Conservation (phyloP, 2,329 filamentous ascomycete genomes). For the Penicillium sp. region DNA sequence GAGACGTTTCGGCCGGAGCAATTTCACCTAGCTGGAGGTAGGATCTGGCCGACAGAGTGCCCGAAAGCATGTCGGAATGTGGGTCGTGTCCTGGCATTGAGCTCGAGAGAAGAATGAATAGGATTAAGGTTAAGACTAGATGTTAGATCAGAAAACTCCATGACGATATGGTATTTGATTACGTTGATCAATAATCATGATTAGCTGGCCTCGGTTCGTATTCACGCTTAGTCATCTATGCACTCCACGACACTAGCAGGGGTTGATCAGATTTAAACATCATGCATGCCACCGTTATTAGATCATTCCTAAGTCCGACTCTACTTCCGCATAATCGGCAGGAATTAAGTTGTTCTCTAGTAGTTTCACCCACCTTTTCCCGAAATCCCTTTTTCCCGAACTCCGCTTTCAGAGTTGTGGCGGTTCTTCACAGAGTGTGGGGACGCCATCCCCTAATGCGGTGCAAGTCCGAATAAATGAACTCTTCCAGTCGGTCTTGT, state of each 20-base stretch:
- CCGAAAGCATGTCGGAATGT: conserved; percentile 7
- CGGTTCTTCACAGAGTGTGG: not conserved
- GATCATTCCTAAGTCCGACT: not conserved
- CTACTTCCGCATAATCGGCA: not conserved
- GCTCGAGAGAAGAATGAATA: not conserved
- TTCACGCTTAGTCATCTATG: not conserved
- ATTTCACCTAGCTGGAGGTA: conserved; percentile 15
- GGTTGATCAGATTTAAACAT: not conserved
- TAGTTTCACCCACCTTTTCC: not conserved
- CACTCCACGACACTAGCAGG: not conserved
- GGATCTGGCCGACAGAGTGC: conserved; percentile 20
- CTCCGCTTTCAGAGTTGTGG: not conserved
- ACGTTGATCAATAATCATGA: not conserved
- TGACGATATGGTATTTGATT: not conserved
- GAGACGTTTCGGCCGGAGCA: not conserved
- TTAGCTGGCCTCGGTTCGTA: not conserved
- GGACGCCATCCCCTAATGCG: not conserved
- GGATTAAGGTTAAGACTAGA: not conserved
- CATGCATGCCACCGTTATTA: not conserved
- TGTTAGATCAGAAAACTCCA: not conserved
- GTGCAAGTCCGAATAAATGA: not conserved
- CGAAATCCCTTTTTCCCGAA: not conserved
- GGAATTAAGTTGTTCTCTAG: not conserved
- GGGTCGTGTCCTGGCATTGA: conserved; percentile 7
- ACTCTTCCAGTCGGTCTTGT: not conserved